Evolutionary conservation across 345 rosid species (phyloP).

Genomic region (Litchi chinensis): DNA sequence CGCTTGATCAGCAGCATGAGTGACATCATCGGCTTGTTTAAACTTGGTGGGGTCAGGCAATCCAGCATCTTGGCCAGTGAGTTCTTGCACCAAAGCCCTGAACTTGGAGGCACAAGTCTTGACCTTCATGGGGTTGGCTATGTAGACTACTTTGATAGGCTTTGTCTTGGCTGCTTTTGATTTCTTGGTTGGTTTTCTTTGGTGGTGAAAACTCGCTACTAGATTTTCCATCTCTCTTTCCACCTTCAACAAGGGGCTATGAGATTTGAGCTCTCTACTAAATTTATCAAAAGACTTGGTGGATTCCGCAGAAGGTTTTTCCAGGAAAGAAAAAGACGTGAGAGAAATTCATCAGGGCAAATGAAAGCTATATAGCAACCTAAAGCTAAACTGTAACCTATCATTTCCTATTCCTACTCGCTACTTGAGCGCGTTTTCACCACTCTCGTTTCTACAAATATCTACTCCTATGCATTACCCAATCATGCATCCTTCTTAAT

Average conservation of each 20-base stretch:
- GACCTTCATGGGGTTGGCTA: constrained; percentile 55
- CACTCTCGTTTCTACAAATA: background rate
- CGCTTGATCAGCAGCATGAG: background rate
- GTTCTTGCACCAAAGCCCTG: constrained; percentile 48
- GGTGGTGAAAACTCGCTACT: constrained; percentile 14
- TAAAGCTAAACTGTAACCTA: too few relatives aligned
- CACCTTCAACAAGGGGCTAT: too few relatives aligned
- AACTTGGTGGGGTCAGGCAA: constrained; percentile 29
- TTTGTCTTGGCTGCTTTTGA: constrained; percentile 21
- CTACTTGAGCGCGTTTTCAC: background rate
- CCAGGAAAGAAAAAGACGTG: background rate
- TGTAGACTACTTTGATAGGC: constrained; percentile 53
- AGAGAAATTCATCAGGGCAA: background rate
- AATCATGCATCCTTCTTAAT: too few relatives aligned
- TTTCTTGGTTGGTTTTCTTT: constrained; percentile 13
- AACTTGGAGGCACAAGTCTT: constrained; percentile 43
- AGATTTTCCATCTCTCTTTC: background rate
- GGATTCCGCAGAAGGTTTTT: background rate
- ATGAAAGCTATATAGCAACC: background rate
- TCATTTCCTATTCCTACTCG: background rate
- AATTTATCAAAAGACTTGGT: too few relatives aligned
- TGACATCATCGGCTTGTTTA: background rate
- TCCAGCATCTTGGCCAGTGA: constrained; percentile 54
- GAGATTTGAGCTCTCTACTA: background rate
- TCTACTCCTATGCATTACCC: background rate